These are phyloP conservation scores for Saturnispora besseyi DNA, from an alignment of 805 yeast species.

Conservation along the genomic window DNA sequence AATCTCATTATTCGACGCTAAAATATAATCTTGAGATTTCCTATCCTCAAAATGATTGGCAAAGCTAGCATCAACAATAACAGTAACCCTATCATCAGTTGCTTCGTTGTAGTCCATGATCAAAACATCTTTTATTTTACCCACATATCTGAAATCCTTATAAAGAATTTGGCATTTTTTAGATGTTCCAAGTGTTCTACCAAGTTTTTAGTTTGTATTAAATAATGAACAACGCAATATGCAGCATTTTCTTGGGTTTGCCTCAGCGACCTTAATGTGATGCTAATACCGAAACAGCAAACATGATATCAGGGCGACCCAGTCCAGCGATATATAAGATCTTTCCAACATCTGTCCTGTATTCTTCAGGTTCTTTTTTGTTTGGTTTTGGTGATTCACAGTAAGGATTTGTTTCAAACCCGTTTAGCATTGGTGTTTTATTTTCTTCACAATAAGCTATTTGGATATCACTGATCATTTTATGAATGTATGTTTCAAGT, in stretches of 20 bases:
- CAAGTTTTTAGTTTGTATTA: not conserved
- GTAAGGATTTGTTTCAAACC: not conserved
- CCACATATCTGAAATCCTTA: constrained; percentile 6
- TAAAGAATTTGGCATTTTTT: not conserved
- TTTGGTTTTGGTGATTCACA: not conserved
- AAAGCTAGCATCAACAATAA: constrained; percentile 6
- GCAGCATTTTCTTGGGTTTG: constrained; percentile 2
- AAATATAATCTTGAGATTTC: constrained; percentile 4
- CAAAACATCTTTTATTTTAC: not conserved
- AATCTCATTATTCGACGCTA: not conserved
- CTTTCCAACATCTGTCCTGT: constrained; percentile 5
- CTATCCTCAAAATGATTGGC: constrained; percentile 1
- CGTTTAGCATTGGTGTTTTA: not conserved
- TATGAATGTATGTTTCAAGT: not conserved
- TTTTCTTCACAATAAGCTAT: not conserved
- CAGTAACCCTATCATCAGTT: not conserved
- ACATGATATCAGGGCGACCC: constrained; percentile 8
- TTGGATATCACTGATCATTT: not conserved
- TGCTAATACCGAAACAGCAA: constrained; percentile 1
- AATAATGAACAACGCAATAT: constrained; percentile 2
- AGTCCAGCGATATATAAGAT: constrained; percentile 7
- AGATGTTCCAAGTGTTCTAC: not conserved
- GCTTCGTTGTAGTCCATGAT: not conserved
- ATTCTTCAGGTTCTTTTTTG: not conserved
- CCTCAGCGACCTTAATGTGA: constrained; percentile 1